phyloP scores from a whole-genome alignment of 2,329 filamentous ascomycete species.

The Drechslerella coelobrocha region DNA sequence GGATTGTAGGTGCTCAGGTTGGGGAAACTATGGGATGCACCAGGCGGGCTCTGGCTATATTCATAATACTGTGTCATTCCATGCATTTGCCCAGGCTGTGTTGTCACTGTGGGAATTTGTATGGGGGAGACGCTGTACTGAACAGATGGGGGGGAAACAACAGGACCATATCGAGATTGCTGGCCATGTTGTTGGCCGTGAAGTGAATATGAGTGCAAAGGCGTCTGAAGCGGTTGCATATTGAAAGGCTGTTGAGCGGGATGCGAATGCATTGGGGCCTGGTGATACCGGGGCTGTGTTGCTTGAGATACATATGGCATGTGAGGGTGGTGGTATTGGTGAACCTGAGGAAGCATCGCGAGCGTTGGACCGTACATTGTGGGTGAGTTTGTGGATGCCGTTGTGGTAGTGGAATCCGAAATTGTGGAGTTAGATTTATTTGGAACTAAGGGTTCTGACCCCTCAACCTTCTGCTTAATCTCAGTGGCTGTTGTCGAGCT shows the following conservation, averaged over 20 bases:
- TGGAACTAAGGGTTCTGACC: conserved; percentile 24
- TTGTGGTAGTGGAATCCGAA: conserved; percentile 31
- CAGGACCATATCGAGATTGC: conserved; percentile 42
- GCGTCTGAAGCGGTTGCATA: conserved; percentile 40
- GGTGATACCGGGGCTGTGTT: conserved; percentile 35
- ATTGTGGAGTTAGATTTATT: conserved; percentile 17
- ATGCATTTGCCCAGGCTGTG: conserved; percentile 38
- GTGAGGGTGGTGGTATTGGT: conserved; percentile 43
- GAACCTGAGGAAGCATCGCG: conserved; percentile 35
- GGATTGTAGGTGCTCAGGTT: conserved; percentile 26
- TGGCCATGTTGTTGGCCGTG: conserved; percentile 41
- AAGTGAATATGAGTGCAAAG: conserved; percentile 44
- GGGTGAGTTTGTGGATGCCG: conserved; percentile 33
- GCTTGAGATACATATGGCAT: conserved; percentile 39
- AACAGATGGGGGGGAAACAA: conserved; percentile 31
- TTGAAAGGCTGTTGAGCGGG: conserved; percentile 43
- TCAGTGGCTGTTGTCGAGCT: conserved; percentile 49
- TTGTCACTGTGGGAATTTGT: conserved; percentile 44
- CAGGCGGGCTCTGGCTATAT: conserved; percentile 43
- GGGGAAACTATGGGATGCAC: conserved; percentile 30
- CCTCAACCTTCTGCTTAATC: conserved; percentile 48
- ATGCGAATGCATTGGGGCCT: conserved; percentile 26
- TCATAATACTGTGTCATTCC: conserved; percentile 44
- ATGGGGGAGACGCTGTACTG: conserved; percentile 42
- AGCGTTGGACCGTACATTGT: conserved; percentile 50